Percentiles rank a stretch among this genome's conserved stretches.
These are phyloP conservation scores for Diutina mesorugosa DNA, from an alignment of 1,139 yeast genomes.

Conservation along the genomic window DNA sequence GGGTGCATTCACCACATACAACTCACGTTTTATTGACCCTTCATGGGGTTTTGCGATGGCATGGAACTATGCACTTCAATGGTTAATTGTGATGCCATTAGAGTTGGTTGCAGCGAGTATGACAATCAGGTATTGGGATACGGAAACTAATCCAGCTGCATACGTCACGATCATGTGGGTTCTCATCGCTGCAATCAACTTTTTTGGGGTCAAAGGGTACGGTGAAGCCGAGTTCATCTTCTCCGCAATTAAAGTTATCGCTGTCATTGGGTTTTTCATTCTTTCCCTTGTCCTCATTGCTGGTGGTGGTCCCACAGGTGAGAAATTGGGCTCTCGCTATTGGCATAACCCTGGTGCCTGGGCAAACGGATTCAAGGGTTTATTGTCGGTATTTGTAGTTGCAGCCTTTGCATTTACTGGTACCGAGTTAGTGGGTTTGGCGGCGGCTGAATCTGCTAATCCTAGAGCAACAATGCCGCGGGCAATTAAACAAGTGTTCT, in stretches of 20 bases:
- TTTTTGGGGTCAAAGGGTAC: conserved; percentile 32
- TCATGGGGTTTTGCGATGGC: conserved; percentile 3
- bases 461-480: conserved; percentile 49
- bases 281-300: conserved; percentile 25
- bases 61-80: conserved; percentile 39
- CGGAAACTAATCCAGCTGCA: conserved; percentile 23
- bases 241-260: conserved; percentile 28
- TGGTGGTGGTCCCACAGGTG: conserved; percentile 26
- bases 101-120: conserved; percentile 71
- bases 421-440: conserved; percentile 48
- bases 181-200: conserved; percentile 22
- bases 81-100: conserved; percentile 65
- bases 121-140: conserved; percentile 37
- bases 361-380: conserved; percentile 29
- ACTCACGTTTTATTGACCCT: conserved; percentile 28
- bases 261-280: conserved; percentile 30
- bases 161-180: conserved; percentile 32
- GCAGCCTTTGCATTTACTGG: conserved; percentile 62
- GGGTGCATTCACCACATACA: conserved; percentile 2
- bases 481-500: conserved; percentile 50
- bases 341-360: conserved; percentile 23
- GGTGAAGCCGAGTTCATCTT: conserved; percentile 33
- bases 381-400: conserved; percentile 36
- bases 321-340: conserved; percentile 8
- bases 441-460: conserved; percentile 54